Percentiles rank a stretch among this genome's conserved stretches.
phyloP scores from a whole-genome alignment of 2,329 filamentous ascomycete genomes.

The Claviceps spartinae region DNA sequence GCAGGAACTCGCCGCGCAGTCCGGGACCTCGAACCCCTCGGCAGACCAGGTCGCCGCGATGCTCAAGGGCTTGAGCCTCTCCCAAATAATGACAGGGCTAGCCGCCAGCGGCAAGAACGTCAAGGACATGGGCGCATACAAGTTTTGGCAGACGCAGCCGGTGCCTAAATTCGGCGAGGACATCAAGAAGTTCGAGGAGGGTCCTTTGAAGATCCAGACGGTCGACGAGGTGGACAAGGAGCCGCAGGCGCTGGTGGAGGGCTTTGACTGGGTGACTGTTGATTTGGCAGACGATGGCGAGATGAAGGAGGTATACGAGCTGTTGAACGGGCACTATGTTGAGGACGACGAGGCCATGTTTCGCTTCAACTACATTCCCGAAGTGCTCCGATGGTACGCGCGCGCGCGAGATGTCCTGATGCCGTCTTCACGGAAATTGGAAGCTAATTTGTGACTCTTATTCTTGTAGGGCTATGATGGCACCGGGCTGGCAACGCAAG shows the following conservation, averaged over 20 bases:
- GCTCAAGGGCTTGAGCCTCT: constrained; percentile 50
- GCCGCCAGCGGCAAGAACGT: constrained; percentile 73
- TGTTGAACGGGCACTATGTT: constrained; percentile 89
- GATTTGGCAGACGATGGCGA: constrained; percentile 67
- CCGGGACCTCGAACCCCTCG: constrained; percentile 21
- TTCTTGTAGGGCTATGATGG: constrained; percentile 65
- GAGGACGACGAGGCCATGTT: constrained; percentile 97
- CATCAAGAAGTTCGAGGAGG: constrained; percentile 49
- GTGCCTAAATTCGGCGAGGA: constrained; percentile 69
- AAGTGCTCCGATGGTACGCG: constrained; percentile 74
- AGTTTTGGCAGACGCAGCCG: constrained; percentile 97
- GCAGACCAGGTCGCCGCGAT: constrained; percentile 34
- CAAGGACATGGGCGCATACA: constrained; percentile 95
- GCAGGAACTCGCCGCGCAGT: constrained; percentile 34
- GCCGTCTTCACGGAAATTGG: too few relatives aligned
- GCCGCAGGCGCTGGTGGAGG: constrained; percentile 59
- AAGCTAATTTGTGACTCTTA: not conserved
- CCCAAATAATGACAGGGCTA: constrained; percentile 61
- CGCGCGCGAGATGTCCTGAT: not conserved
- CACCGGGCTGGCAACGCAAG: constrained; percentile 82
- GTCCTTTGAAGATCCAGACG: constrained; percentile 69
- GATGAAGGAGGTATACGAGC: constrained; percentile 80
- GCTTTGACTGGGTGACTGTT: constrained; percentile 90
- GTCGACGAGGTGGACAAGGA: constrained; percentile 67
- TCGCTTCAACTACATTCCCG: constrained; percentile 85